phyloP scores from a whole-genome alignment of 2,329 filamentous ascomycete genomes.

The Trichoderma sp. region DNA sequence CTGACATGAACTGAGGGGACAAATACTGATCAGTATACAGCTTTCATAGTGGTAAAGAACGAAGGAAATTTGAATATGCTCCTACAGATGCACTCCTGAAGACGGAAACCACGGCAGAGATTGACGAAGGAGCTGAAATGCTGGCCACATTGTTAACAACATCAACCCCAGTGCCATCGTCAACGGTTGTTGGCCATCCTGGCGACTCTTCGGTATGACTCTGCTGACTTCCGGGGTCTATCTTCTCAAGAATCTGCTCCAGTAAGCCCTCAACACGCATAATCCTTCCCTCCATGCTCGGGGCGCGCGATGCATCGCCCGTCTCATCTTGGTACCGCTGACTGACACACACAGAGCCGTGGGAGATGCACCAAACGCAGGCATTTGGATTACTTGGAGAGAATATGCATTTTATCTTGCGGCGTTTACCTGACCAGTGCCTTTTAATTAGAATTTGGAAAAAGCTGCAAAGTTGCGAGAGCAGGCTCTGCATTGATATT shows the following conservation, averaged over 20 bases:
- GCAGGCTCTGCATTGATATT: background rate
- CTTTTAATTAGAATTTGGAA: background rate
- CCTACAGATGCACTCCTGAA: conserved; percentile 9
- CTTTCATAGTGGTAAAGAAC: background rate
- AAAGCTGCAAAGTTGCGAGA: background rate
- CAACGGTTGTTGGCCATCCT: background rate
- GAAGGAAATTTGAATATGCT: background rate
- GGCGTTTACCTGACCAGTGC: background rate
- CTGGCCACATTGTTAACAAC: background rate
- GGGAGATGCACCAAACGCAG: conserved; percentile 10
- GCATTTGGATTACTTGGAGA: background rate
- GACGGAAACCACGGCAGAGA: background rate
- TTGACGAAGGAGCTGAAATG: background rate
- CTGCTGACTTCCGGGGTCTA: background rate
- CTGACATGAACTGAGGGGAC: background rate
- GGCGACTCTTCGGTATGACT: background rate
- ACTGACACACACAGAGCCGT: conserved; percentile 1
- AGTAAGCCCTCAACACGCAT: conserved; percentile 1
- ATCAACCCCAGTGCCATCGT: background rate
- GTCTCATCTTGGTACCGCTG: conserved; percentile 11
- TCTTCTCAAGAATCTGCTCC: background rate
- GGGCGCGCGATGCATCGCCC: background rate
- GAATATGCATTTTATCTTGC: conserved; percentile 17
- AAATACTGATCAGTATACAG: background rate
- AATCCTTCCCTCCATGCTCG: conserved; percentile 3